Evolutionary conservation across 2,329 filamentous ascomycete species (phyloP).

Genomic region (Verticillium nubilum): DNA sequence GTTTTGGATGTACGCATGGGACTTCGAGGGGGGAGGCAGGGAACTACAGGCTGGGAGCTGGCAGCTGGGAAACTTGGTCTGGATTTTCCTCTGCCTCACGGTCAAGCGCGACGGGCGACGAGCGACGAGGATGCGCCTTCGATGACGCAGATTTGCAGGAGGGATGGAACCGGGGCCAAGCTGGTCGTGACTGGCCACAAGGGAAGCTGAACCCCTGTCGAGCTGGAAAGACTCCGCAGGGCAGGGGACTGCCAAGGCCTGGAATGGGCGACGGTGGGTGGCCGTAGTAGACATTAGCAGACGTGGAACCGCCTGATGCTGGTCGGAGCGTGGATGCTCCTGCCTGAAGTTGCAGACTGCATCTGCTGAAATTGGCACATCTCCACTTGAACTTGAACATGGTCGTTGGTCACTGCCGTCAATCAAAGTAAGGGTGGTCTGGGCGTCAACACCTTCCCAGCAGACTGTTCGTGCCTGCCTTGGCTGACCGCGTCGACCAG

Average conservation of each 20-base stretch:
- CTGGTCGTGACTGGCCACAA: neutral
- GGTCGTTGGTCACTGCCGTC: neutral
- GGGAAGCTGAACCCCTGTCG: neutral
- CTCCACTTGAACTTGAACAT: neutral
- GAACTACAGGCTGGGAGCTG: neutral
- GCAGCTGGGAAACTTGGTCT: neutral
- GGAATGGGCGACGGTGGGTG: neutral
- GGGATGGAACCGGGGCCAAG: neutral
- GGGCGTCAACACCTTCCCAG: neutral
- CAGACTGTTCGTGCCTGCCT: neutral
- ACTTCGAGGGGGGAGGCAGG: neutral
- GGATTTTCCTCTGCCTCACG: neutral
- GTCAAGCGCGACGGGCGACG: neutral
- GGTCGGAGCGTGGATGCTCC: neutral
- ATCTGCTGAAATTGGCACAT: neutral
- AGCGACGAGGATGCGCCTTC: neutral
- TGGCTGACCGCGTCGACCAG: neutral
- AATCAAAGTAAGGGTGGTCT: neutral
- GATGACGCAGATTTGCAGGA: neutral
- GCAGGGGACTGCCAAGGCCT: neutral
- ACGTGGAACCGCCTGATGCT: neutral
- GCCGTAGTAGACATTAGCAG: neutral
- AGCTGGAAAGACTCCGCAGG: neutral
- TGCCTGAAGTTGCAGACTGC: neutral
- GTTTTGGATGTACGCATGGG: neutral